Evolutionary conservation across 2,329 filamentous ascomycete species (phyloP).

Genomic region (Leptographium procerum): DNA sequence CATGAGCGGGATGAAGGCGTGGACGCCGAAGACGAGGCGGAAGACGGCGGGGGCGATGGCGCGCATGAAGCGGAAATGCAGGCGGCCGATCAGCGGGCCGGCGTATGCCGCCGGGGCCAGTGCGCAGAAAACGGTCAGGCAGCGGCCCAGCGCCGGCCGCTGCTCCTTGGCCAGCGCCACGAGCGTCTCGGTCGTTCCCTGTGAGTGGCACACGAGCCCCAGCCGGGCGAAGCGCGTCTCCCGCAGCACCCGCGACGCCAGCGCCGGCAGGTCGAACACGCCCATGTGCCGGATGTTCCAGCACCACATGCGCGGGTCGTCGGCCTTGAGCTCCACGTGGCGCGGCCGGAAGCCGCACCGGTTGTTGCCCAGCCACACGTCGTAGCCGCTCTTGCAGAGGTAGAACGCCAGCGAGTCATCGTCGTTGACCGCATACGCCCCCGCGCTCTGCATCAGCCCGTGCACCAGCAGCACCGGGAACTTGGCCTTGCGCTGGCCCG

Average conservation of each 20-base stretch:
- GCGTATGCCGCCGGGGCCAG: slow-evolving; percentile 86
- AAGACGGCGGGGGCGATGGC: slow-evolving; percentile 67
- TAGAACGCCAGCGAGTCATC: slow-evolving; percentile 85
- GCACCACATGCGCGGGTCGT: slow-evolving; percentile 86
- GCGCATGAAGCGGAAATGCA: slow-evolving; percentile 88
- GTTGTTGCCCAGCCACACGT: slow-evolving; percentile 94
- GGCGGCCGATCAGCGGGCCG: slow-evolving; percentile 71
- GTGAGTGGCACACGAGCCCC: slow-evolving; percentile 75
- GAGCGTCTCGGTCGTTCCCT: slow-evolving; percentile 82
- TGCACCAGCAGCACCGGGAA: slow-evolving; percentile 84
- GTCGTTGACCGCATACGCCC: slow-evolving; percentile 83
- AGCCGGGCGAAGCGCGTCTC: slow-evolving; percentile 78
- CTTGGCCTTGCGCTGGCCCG: slow-evolving; percentile 29
- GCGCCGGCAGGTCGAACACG: slow-evolving; percentile 72
- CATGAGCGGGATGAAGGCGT: slow-evolving; percentile 90
- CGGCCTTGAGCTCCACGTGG: slow-evolving; percentile 58
- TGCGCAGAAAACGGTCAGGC: slow-evolving; percentile 80
- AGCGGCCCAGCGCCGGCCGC: slow-evolving; percentile 69
- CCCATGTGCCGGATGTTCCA: slow-evolving; percentile 97
- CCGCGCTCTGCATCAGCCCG: slow-evolving; percentile 75
- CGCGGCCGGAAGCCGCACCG: slow-evolving; percentile 73
- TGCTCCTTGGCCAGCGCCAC: slow-evolving; percentile 85
- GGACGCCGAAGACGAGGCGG: slow-evolving; percentile 76
- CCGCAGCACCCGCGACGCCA: slow-evolving; percentile 65
- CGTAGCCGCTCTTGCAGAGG: slow-evolving; percentile 82